Evolutionary conservation across 2,329 filamentous ascomycete species (phyloP).

Genomic region (Penicillium capsulatum): DNA sequence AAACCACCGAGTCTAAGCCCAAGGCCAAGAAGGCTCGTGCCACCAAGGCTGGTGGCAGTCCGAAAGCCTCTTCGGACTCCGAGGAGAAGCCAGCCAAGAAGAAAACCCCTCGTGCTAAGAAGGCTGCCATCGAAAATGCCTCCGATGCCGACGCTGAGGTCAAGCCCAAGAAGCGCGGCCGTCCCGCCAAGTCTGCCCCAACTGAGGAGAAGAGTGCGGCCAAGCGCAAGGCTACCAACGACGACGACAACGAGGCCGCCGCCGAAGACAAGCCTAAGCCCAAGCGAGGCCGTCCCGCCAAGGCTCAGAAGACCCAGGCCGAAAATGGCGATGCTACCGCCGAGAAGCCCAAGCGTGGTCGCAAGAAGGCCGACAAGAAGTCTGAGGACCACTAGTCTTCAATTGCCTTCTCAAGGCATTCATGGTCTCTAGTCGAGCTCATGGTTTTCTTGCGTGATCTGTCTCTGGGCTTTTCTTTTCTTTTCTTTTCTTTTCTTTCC

Average conservation of each 20-base stretch:
- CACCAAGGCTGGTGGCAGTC: not conserved
- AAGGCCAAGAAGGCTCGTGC: conserved; percentile 13
- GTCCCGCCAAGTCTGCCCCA: conserved; percentile 14
- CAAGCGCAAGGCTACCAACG: conserved; percentile 15
- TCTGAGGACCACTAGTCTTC: not conserved
- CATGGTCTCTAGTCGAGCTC: too few species aligned
- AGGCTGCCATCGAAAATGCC: not conserved
- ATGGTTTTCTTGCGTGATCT: not conserved
- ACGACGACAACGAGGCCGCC: conserved; percentile 16
- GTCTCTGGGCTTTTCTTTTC: too few species aligned
- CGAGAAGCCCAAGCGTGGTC: conserved; percentile 11
- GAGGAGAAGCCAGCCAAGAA: conserved; percentile 8
- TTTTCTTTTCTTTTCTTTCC: too few species aligned
- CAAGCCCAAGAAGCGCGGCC: conserved; percentile 23
- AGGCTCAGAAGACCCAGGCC: conserved; percentile 2
- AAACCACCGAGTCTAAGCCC: conserved; percentile 14
- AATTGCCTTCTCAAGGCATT: too few species aligned
- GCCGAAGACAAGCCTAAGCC: conserved; percentile 24
- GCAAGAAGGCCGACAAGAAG: not conserved
- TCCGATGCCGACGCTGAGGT: conserved; percentile 10
- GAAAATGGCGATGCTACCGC: not conserved
- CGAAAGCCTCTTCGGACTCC: not conserved
- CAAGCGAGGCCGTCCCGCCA: conserved; percentile 11
- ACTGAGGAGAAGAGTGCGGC: conserved; percentile 11
- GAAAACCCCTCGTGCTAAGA: conserved; percentile 12